Percentiles rank a stretch among this genome's conserved stretches.
Conservation (phyloP, 208 protist genomes). For the Herpetomonas samuelpessoai region DNA sequence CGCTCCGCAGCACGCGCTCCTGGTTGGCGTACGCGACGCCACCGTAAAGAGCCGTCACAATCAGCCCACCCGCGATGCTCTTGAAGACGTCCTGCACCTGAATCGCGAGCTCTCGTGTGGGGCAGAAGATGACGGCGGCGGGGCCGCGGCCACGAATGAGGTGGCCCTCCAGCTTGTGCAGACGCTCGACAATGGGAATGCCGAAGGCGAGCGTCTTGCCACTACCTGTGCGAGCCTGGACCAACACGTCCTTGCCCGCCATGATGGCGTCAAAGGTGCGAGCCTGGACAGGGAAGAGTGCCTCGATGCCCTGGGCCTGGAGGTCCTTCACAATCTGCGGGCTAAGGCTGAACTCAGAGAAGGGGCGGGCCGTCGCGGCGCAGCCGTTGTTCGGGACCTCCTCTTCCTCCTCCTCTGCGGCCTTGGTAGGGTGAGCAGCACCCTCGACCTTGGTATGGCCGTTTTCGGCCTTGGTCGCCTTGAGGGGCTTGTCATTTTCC, state of each 20-base stretch:
- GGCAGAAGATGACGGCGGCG: constrained; percentile 95
- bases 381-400: constrained; percentile 71
- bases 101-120: constrained; percentile 97
- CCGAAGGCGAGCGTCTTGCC: constrained; percentile 95
- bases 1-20: constrained; percentile 89
- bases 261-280: constrained; percentile 92
- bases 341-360: constrained; percentile 83
- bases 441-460: constrained; percentile 19
- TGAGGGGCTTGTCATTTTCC: constrained; percentile 33
- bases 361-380: constrained; percentile 53
- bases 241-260: constrained; percentile 87
- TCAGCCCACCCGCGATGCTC: constrained; percentile 86
- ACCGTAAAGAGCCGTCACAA: constrained; percentile 93
- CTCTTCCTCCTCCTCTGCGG: constrained; percentile 12
- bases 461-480: constrained; percentile 26
- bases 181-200: constrained; percentile 88
- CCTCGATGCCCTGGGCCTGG: constrained; percentile 68
- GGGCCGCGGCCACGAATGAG: constrained; percentile 68
- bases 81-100: constrained; percentile 97
- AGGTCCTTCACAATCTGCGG: constrained; percentile 70
- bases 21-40: constrained; percentile 94
- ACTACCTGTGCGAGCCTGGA: constrained; percentile 91
- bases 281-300: constrained; percentile 93
- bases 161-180: constrained; percentile 31
- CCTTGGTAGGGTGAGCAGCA: background rate